Percentiles rank a stretch among this genome's conserved stretches.
These are phyloP conservation scores for Torulaspora franciscae DNA, from an alignment of 805 yeast genomes.

Conservation along the genomic window DNA sequence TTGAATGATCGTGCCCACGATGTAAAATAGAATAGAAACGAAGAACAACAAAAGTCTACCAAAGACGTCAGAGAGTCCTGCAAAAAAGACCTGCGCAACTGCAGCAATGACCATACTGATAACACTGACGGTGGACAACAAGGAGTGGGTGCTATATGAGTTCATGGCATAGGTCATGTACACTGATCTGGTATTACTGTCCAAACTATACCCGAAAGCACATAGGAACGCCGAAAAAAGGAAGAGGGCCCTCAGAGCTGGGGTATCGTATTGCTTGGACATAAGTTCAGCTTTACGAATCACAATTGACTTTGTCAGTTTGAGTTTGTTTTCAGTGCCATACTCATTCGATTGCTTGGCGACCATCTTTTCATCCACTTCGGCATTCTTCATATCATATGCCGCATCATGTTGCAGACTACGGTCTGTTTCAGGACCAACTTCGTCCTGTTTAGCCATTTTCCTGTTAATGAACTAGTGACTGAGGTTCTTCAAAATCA, in stretches of 20 bases:
- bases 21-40: constrained; percentile 45
- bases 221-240: constrained; percentile 43
- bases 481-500: too few relatives aligned
- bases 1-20: constrained; percentile 52
- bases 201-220: constrained; percentile 54
- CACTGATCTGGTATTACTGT: constrained; percentile 43
- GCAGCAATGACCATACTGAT: constrained; percentile 53
- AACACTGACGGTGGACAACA: constrained; percentile 48
- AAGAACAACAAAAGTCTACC: constrained; percentile 49
- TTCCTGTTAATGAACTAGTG: too few relatives aligned
- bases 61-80: constrained; percentile 51
- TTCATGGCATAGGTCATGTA: constrained; percentile 49
- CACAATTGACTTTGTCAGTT: constrained; percentile 38
- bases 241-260: constrained; percentile 32
- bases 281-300: constrained; percentile 46
- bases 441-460: too few relatives aligned
- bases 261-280: constrained; percentile 40
- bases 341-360: not conserved
- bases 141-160: constrained; percentile 46
- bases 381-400: not conserved
- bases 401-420: not conserved
- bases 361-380: not conserved
- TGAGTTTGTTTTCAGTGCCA: constrained; percentile 14
- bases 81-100: constrained; percentile 52
- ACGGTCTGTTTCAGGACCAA: too few relatives aligned